These are phyloP conservation scores for Lachnellula willkommii DNA, from an alignment of 2,329 filamentous ascomycete species.

Conservation along the genomic window DNA sequence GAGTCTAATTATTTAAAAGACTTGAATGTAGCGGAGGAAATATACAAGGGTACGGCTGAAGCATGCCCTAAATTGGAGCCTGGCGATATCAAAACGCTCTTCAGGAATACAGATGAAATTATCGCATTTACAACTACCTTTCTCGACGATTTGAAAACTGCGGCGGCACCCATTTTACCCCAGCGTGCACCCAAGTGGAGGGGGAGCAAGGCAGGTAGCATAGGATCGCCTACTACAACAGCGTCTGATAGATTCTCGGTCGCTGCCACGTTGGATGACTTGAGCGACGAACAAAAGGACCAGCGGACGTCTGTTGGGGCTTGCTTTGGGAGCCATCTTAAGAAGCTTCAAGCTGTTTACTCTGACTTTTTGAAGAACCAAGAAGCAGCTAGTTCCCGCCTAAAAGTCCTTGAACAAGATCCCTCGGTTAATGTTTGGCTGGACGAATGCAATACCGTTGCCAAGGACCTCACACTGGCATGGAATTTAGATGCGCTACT, in stretches of 20 bases:
- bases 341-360: conserved; percentile 55
- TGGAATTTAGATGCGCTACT: conserved; percentile 96
- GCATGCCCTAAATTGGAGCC: conserved; percentile 72
- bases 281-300: conserved; percentile 30
- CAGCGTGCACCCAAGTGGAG: conserved; percentile 43
- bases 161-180: conserved; percentile 72
- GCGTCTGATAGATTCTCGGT: conserved; percentile 22
- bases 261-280: conserved; percentile 23
- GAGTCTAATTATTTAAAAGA: conserved; percentile 88
- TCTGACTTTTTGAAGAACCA: conserved; percentile 60
- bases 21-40: conserved; percentile 96
- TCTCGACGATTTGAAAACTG: conserved; percentile 72
- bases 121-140: conserved; percentile 81
- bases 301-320: conserved; percentile 28
- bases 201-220: conserved; percentile 24
- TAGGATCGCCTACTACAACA: conserved; percentile 8
- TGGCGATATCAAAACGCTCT: conserved; percentile 83
- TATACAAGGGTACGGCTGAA: conserved; percentile 89
- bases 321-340: conserved; percentile 42
- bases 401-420: conserved; percentile 59
- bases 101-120: conserved; percentile 88
- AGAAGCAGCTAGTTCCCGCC: conserved; percentile 54
- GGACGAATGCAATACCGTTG: conserved; percentile 85
- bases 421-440: conserved; percentile 75
- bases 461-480: conserved; percentile 83